Evolutionary conservation across 768 basidiomycete genomes (phyloP).

Genomic region (Tephrocybe sp.): DNA sequence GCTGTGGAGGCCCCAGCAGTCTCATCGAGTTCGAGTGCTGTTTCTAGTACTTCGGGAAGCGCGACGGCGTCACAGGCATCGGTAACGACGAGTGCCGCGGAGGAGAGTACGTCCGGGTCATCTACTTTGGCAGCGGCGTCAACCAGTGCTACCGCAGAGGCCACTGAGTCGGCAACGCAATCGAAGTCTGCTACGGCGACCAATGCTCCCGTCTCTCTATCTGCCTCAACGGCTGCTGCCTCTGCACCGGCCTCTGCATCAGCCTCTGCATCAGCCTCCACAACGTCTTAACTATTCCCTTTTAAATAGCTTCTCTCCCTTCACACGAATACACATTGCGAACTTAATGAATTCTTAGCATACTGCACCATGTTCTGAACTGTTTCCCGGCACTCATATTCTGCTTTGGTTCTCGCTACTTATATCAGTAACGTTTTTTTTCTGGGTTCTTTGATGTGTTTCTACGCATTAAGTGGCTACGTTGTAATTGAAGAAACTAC

Average conservation of each 20-base stretch:
- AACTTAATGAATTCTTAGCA: no score
- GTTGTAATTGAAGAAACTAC: not conserved
- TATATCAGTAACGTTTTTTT: not conserved
- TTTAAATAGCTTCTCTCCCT: no score
- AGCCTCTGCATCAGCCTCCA: not conserved
- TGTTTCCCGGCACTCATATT: no score
- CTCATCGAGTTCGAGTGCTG: conserved; percentile 1
- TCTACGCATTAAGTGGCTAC: not conserved
- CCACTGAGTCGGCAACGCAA: not conserved
- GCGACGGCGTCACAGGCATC: not conserved
- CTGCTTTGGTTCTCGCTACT: no score
- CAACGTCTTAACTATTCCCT: no score
- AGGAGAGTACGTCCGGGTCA: not conserved
- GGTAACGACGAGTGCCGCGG: not conserved
- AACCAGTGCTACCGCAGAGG: not conserved
- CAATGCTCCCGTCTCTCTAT: not conserved
- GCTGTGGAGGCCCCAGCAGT: not conserved
- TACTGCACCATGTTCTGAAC: no score
- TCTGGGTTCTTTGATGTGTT: not conserved
- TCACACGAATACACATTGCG: no score
- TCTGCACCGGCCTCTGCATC: not conserved
- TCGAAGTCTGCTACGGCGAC: not conserved
- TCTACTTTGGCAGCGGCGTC: not conserved
- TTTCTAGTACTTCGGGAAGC: not conserved
- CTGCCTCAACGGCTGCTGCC: not conserved